Evolutionary conservation across 257 asterid species (phyloP).

Genomic region (Penstemon barbatus): DNA sequence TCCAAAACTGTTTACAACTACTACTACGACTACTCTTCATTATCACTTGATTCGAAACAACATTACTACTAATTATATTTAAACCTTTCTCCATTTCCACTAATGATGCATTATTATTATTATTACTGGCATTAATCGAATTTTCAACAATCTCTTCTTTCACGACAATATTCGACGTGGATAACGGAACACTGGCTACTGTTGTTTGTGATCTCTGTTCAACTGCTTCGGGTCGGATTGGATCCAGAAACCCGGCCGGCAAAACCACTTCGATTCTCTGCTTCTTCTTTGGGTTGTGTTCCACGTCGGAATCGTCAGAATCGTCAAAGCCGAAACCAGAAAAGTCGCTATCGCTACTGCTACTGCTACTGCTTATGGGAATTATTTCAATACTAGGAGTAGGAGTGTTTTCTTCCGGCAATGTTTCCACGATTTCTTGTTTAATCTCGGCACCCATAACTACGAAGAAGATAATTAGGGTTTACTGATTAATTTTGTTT

Average conservation of each 20-base stretch:
- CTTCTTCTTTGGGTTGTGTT: constrained; percentile 35
- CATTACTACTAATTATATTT: background rate
- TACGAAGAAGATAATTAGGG: constrained; percentile 1
- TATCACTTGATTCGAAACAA: background rate
- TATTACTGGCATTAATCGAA: background rate
- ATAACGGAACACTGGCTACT: background rate
- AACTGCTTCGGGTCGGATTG: constrained; percentile 31
- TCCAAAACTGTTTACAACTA: constrained; percentile 67
- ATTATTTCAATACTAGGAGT: background rate
- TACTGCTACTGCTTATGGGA: constrained; percentile 6
- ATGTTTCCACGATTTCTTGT: constrained; percentile 14
- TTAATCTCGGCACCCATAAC: constrained; percentile 27
- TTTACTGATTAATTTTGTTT: background rate
- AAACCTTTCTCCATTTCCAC: background rate
- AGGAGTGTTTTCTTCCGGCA: background rate
- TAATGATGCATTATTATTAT: background rate
- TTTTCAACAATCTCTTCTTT: constrained; percentile 16
- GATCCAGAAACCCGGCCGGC: constrained; percentile 76
- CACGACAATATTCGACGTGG: background rate
- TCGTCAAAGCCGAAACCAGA: constrained; percentile 1
- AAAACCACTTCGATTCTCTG: constrained; percentile 33
- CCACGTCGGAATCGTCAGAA: constrained; percentile 21
- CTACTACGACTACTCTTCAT: background rate
- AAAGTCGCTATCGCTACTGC: constrained; percentile 27
- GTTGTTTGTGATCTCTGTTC: background rate